Conservation (phyloP, 169 alveolate species). For the Babesia gibsoni region DNA sequence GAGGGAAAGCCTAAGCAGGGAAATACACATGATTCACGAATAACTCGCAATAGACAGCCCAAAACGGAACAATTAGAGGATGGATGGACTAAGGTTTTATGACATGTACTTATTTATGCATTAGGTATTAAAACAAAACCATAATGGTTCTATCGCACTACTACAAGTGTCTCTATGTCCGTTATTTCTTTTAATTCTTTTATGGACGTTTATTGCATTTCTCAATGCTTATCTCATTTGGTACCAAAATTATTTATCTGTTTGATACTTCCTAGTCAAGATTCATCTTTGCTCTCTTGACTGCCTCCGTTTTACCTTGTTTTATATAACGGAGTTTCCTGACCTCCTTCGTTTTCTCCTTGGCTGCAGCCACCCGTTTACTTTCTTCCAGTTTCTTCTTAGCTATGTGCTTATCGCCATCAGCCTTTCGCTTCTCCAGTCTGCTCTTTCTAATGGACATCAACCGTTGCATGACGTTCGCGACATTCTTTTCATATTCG, state of each 20-base stretch:
- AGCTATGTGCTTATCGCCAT: conserved; percentile 29
- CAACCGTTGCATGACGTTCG: conserved; percentile 39
- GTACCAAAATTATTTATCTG: no score
- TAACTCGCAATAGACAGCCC: neutral
- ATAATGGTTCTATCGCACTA: no score
- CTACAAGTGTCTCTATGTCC: no score
- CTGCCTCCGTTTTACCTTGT: conserved; percentile 30
- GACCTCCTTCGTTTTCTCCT: conserved; percentile 17
- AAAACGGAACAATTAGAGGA: conserved; percentile 24
- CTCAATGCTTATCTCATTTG: no score
- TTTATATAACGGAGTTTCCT: conserved; percentile 23
- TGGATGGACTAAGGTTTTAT: conserved; percentile 28
- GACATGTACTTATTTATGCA: no score
- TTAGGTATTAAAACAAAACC: no score
- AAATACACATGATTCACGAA: neutral
- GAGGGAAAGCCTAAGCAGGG: neutral
- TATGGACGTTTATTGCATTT: no score
- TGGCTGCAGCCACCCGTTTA: conserved; percentile 19
- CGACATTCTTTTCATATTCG: conserved; percentile 33
- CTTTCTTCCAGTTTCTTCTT: conserved; percentile 17
- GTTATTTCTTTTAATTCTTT: no score
- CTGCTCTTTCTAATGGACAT: conserved; percentile 60
- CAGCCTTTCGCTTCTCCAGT: conserved; percentile 36
- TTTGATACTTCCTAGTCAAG: no score
- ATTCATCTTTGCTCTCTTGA: conserved; percentile 33